Base-by-base conservation (phyloP, 257 asterid species). In the Striga asiatica region DNA sequence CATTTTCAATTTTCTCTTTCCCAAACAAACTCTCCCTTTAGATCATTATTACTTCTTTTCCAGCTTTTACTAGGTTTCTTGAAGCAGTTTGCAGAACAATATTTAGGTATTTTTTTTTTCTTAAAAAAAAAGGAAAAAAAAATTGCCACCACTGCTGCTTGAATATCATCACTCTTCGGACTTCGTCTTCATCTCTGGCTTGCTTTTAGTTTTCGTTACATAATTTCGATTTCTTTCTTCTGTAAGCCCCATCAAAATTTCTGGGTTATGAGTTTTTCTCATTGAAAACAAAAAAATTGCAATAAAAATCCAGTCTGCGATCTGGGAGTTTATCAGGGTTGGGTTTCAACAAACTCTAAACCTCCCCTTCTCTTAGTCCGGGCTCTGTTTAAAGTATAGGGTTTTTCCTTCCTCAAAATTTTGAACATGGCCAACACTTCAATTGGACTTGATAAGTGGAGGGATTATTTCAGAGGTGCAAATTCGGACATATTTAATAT, bases 401-500 rank as follows among this genome's bases (percentile, higher is more conserved):
- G 64, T 39, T 6, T 28, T 49, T 25, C 8, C 13, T 1, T 7
- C 19, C 9, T 18, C 6, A 0, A 1, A 2, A 9, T 35, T 35
- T 9, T 2, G 0, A 4, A 10, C 66, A 86, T 91, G 96, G 82
- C 0, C 5, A 43, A 58, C 60, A 54, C 74, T 66, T 71, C 80
- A n/a, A 61, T 47, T 72, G 56, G 67, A 67, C 78, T 91, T 5
- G 93, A 75, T 27, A 77, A 71, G 62, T 91, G 98, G 98, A 87
- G 96, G 78, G 94, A 72, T 25, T 87, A 70, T 79, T 87, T 91
- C 66, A 42, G 83, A 53, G 67, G 76, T 19, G 83, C 94, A 16
- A 75, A 79, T 72, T 73, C 88, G 3, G 88, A 87, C 65, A 82
- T 91, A 22, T 87, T 87, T 13, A 68, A 45, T 27, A 75, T 81